Percentiles rank a stretch among this genome's conserved stretches.
phyloP scores from a whole-genome alignment of 2,329 filamentous ascomycete species.

The Cytospora leucostoma region DNA sequence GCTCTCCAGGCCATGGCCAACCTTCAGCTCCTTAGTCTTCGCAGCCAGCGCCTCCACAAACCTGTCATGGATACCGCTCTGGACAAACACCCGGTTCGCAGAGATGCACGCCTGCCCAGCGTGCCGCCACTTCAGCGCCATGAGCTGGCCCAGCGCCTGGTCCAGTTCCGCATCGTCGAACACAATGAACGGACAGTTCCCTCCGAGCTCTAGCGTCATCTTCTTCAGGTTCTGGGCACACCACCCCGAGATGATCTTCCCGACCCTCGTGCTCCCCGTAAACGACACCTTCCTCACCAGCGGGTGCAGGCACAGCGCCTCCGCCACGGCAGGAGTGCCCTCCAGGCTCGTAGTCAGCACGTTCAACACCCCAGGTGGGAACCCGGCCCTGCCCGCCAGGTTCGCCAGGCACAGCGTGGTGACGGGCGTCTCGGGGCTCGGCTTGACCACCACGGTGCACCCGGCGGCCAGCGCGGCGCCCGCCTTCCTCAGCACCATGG shows the following conservation, averaged over 20 bases:
- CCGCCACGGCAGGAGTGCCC: constrained; percentile 47
- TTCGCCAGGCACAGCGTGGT: constrained; percentile 69
- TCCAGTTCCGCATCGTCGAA: constrained; percentile 68
- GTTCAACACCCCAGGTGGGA: constrained; percentile 71
- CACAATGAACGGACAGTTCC: constrained; percentile 69
- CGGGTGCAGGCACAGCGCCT: constrained; percentile 49
- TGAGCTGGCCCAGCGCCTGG: constrained; percentile 52
- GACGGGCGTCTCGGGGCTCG: constrained; percentile 73
- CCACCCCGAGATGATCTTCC: constrained; percentile 64
- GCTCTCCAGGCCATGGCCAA: constrained; percentile 32
- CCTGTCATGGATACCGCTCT: constrained; percentile 61
- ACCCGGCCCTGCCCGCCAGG: constrained; percentile 69
- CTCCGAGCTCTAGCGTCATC: constrained; percentile 69
- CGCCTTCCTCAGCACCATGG: constrained; percentile 67
- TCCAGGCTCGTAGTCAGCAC: constrained; percentile 48
- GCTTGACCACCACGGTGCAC: constrained; percentile 74
- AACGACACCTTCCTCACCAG: constrained; percentile 69
- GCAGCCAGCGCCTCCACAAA: constrained; percentile 55
- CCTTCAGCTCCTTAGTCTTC: constrained; percentile 26
- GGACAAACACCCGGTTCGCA: constrained; percentile 66
- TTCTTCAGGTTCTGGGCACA: constrained; percentile 70
- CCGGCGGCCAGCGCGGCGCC: constrained; percentile 69
- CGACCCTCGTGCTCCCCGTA: constrained; percentile 71
- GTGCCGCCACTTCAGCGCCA: constrained; percentile 47
- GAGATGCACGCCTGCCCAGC: constrained; percentile 67